These are phyloP conservation scores for Aspergillus luchuensis DNA, from an alignment of 2,329 filamentous ascomycete species.

Conservation along the genomic window DNA sequence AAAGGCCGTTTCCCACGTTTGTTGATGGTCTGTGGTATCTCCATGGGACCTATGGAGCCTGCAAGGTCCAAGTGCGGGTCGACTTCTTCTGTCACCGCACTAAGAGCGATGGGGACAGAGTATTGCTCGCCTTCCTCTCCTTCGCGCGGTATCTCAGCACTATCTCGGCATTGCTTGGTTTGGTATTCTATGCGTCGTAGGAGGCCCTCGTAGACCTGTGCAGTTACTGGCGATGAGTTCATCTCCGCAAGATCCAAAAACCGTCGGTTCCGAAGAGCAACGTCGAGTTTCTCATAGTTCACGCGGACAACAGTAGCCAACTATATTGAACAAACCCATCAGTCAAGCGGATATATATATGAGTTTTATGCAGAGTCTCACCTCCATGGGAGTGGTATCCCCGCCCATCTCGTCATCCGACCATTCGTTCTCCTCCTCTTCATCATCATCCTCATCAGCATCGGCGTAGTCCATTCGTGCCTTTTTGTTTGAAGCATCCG, in stretches of 20 bases:
- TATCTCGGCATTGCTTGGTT: constrained; percentile 64
- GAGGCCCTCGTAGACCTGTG: constrained; percentile 74
- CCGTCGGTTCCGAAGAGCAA: constrained; percentile 77
- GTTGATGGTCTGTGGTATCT: constrained; percentile 27
- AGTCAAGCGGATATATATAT: constrained; percentile 3
- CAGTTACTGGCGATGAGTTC: constrained; percentile 71
- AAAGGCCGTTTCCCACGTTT: constrained; percentile 36
- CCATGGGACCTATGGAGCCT: constrained; percentile 38
- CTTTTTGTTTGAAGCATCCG: constrained; percentile 23
- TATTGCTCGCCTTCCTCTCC: constrained; percentile 45
- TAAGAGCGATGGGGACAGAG: constrained; percentile 38
- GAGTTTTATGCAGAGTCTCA: constrained; percentile 22
- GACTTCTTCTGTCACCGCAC: constrained; percentile 39
- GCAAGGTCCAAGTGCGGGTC: constrained; percentile 41
- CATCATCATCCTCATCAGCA: constrained; percentile 31
- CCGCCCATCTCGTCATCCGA: constrained; percentile 39
- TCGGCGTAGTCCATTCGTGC: constrained; percentile 29
- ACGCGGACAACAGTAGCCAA: constrained; percentile 72
- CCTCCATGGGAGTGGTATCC: constrained; percentile 42
- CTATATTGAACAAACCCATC: constrained; percentile 47
- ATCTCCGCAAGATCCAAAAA: constrained; percentile 73
- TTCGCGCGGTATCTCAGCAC: constrained; percentile 41
- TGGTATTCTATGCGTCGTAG: constrained; percentile 71
- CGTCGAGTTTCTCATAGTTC: constrained; percentile 81
- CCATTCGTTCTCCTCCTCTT: constrained; percentile 40